phyloP scores from a whole-genome alignment of 257 asterid genomes.

The Nemophila menziesii region DNA sequence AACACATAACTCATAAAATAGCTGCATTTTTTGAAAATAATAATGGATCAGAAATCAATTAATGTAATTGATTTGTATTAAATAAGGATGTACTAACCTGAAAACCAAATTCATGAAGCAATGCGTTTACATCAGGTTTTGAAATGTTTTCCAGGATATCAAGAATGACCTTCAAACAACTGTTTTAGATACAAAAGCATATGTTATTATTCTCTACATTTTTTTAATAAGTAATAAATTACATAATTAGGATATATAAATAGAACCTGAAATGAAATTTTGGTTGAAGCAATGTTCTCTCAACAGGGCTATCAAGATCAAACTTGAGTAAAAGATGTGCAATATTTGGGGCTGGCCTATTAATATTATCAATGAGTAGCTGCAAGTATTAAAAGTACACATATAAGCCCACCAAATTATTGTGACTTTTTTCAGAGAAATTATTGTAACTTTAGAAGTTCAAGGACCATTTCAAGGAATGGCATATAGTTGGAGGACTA shows the following conservation, averaged over 20 bases:
- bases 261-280: constrained; percentile 81
- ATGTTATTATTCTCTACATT: constrained; percentile 15
- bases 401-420: not conserved
- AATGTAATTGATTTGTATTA: not conserved
- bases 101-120: constrained; percentile 90
- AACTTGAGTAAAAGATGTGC: constrained; percentile 82
- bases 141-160: constrained; percentile 66
- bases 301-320: constrained; percentile 70
- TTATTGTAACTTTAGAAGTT: too few relatives aligned
- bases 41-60: not conserved
- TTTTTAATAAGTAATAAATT: not conserved
- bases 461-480: not conserved
- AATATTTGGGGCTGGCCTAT: constrained; percentile 81
- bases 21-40: constrained; percentile 39
- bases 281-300: constrained; percentile 82
- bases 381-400: constrained; percentile 28
- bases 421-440: not conserved
- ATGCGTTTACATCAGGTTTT: constrained; percentile 75
- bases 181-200: constrained; percentile 19
- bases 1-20: constrained; percentile 68
- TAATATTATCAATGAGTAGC: constrained; percentile 79
- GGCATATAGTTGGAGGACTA: not conserved
- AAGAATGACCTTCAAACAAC: constrained; percentile 96
- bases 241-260: not conserved
- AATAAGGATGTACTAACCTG: constrained; percentile 41